Evolutionary conservation across 2,329 filamentous ascomycete species (phyloP).

Genomic region (Pseudonectria buxi): DNA sequence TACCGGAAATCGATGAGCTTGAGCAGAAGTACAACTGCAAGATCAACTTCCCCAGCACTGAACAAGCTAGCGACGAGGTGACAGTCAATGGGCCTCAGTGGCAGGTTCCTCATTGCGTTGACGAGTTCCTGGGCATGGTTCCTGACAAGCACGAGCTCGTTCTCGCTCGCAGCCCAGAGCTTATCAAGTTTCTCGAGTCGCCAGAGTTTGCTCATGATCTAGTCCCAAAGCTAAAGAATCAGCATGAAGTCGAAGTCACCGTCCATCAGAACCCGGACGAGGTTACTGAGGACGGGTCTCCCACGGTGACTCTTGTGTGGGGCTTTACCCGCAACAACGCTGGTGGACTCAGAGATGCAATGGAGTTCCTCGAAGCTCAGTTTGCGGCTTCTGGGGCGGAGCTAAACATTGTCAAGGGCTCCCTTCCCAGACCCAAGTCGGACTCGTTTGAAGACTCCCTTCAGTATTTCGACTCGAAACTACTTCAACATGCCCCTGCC

Average conservation of each 20-base stretch:
- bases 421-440: conserved; percentile 96
- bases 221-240: conserved; percentile 74
- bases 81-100: conserved; percentile 95
- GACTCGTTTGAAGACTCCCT: conserved; percentile 97
- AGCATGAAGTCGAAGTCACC: conserved; percentile 85
- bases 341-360: conserved; percentile 88
- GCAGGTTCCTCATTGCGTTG: conserved; percentile 94
- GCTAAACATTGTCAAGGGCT: conserved; percentile 76
- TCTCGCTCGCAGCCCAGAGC: conserved; percentile 65
- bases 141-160: conserved; percentile 91
- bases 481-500: conserved; percentile 85
- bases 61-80: conserved; percentile 93
- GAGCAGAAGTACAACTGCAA: conserved; percentile 99
- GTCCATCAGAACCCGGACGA: conserved; percentile 60
- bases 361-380: conserved; percentile 84
- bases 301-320: conserved; percentile 60
- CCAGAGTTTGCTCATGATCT: conserved; percentile 75
- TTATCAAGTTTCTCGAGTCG: conserved; percentile 77
- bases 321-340: conserved; percentile 96
- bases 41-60: conserved; percentile 95
- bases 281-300: conserved; percentile 48
- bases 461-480: conserved; percentile 93
- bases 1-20: conserved; percentile 84
- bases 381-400: conserved; percentile 88
- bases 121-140: conserved; percentile 96